Conservation (phyloP, 2,329 filamentous ascomycete genomes). For the Aciculosporium take region DNA sequence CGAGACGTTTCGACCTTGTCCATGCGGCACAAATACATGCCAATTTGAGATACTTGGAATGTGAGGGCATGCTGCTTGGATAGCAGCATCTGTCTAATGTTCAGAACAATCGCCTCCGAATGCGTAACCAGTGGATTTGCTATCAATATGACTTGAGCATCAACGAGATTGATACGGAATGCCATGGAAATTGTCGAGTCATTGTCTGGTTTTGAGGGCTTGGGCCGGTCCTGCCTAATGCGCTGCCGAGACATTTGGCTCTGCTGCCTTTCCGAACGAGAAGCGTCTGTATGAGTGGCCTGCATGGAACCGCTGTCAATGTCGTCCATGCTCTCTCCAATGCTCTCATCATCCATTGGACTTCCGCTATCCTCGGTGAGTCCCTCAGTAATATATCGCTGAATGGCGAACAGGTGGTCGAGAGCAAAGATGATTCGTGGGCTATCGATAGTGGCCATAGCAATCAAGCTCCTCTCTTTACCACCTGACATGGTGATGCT, state of each 20-base stretch:
- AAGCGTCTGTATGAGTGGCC: constrained; percentile 25
- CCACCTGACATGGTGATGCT: constrained; percentile 86
- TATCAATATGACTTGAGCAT: constrained; percentile 91
- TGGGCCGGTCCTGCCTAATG: constrained; percentile 4
- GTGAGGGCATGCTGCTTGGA: constrained; percentile 91
- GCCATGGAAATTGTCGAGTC: constrained; percentile 52
- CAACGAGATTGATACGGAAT: constrained; percentile 85
- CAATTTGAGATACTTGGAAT: constrained; percentile 82
- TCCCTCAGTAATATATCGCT: constrained; percentile 65
- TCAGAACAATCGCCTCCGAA: constrained; percentile 90
- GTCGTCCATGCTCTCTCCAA: constrained; percentile 41
- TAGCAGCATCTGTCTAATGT: constrained; percentile 82
- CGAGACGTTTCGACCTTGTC: constrained; percentile 87
- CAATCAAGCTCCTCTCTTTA: constrained; percentile 66
- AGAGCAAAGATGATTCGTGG: constrained; percentile 88
- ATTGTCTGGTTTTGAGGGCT: constrained; percentile 6
- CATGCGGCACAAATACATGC: constrained; percentile 98
- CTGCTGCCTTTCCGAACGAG: constrained; percentile 17
- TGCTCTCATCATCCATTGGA: constrained; percentile 35
- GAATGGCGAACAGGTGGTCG: constrained; percentile 85
- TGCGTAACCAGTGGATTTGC: constrained; percentile 81
- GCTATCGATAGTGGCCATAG: constrained; percentile 86
- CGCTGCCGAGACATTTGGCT: constrained; percentile 16
- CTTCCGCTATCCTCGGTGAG: constrained; percentile 45
- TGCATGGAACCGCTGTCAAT: constrained; percentile 46